phyloP scores from a whole-genome alignment of 495 filamentous ascomycete genomes.

The Trichoderma virens region DNA sequence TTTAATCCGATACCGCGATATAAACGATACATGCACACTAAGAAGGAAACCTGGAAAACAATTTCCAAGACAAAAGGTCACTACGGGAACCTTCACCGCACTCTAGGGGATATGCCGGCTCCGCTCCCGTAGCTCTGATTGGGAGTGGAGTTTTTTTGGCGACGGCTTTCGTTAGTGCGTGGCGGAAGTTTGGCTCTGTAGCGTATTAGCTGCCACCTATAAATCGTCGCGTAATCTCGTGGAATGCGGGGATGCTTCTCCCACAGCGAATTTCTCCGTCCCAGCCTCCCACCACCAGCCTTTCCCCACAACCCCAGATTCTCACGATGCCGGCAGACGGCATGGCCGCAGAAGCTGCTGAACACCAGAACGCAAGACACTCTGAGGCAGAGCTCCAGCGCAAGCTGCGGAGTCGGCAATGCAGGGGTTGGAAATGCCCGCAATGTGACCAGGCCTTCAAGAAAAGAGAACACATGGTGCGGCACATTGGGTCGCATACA shows the following conservation, averaged over 20 bases:
- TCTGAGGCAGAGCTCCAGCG: not conserved
- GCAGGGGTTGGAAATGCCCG: constrained; percentile 24
- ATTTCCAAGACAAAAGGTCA: too few relatives aligned
- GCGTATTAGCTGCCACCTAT: not conserved
- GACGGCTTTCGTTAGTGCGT: not conserved
- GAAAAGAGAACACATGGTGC: constrained; percentile 46
- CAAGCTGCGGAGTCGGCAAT: not conserved
- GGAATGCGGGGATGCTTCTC: not conserved
- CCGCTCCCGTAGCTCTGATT: not conserved
- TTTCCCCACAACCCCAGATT: not conserved
- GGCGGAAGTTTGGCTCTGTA: not conserved
- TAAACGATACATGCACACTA: too few relatives aligned
- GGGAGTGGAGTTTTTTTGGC: not conserved
- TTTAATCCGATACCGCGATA: not conserved
- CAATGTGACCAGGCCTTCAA: constrained; percentile 45
- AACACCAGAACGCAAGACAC: not conserved
- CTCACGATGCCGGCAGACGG: not conserved
- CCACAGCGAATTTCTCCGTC: too few relatives aligned
- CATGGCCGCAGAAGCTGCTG: too few relatives aligned
- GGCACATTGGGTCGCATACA: constrained; percentile 52
- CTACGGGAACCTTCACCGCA: too few relatives aligned
- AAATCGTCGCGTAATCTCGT: too few relatives aligned
- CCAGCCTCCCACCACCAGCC: too few relatives aligned
- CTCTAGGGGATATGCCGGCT: not conserved
- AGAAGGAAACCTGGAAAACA: too few relatives aligned